Evolutionary conservation across 1,284 basidiomycete species (phyloP), one percentile per base, ranked within the genome.

Genomic region (Rhodotorula mucilaginosa): DNA sequence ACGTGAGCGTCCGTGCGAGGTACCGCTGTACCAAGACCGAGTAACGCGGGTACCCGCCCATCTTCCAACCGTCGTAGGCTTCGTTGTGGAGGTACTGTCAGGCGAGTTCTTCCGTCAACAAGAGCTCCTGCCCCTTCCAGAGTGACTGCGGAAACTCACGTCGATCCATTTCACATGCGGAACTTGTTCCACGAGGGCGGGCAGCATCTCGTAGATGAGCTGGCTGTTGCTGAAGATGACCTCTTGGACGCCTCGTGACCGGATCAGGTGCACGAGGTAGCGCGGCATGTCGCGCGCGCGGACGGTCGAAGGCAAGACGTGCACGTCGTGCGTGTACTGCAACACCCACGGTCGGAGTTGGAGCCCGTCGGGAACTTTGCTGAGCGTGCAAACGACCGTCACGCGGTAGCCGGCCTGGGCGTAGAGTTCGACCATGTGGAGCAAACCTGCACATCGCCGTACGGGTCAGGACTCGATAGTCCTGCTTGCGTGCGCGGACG

Each of bases 61-160:
- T 70, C 64, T 75, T 75, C 74, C 74, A 75, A 5, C 70, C 70
- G 61, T 77, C 74, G 56, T 75, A 74, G 1, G 72, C 68, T 59
- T 77, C 76, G 65, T 75, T 75, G 64, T 77, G 74, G 19, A 77
- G 72, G 58, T 77, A 77, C 73, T 74, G 65, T n/a, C n/a, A 29
- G 15, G 3, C 18, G 48, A 16, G 7, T 58, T 18, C 5, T 29
- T 5, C 18, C n/a, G 12, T 26, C 52, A 54, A 26, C 26, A 26
- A 10, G 26, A 26, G 26, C 49, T 18, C 19, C 15, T 18, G 48
- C 4, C 48, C 15, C 16, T 12, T 49, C 48, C 49, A 44, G 2
- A 16, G 3, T 3, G 6, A 6, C 44, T 10, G 3, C 23, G 19
- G 15, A 15, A 8, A 56, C 60, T 48, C 60, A 74, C 73, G 48